Evolutionary conservation across 495 filamentous ascomycete genomes (phyloP).

Genomic region (Penicillium atrosanguineum): DNA sequence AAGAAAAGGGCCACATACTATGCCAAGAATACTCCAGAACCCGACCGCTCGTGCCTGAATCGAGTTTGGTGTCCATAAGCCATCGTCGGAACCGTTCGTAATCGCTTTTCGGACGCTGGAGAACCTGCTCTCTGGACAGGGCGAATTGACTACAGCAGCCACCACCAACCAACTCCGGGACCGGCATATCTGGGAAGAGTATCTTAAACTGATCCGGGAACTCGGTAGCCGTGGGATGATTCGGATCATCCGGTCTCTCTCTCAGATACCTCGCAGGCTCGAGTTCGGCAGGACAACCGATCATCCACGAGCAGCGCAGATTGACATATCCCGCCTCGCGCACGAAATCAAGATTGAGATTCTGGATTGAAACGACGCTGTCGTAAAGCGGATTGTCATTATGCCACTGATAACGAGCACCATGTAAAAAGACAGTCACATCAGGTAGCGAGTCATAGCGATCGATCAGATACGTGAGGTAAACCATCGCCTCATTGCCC

Average conservation of each 20-base stretch:
- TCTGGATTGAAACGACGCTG: constrained; percentile 23
- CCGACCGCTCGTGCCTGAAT: constrained; percentile 54
- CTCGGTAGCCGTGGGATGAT: constrained; percentile 19
- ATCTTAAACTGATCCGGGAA: constrained; percentile 31
- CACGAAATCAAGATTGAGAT: constrained; percentile 25
- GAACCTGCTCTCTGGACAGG: constrained; percentile 50
- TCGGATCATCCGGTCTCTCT: constrained; percentile 17
- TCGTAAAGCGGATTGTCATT: constrained; percentile 54
- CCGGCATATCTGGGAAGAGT: constrained; percentile 36
- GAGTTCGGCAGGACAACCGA: constrained; percentile 42
- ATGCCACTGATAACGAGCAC: constrained; percentile 45
- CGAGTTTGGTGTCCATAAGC: constrained; percentile 56
- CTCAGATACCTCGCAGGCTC: constrained; percentile 27
- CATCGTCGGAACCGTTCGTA: constrained; percentile 57
- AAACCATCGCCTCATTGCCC: constrained; percentile 63
- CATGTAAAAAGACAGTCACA: constrained; percentile 47
- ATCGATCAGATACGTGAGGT: constrained; percentile 54
- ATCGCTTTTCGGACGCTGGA: constrained; percentile 38
- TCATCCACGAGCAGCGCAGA: constrained; percentile 42
- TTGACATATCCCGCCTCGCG: constrained; percentile 46
- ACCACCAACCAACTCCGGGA: constrained; percentile 33
- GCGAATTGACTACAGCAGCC: constrained; percentile 72
- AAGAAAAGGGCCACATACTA: constrained; percentile 26
- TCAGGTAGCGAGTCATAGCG: constrained; percentile 46
- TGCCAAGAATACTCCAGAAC: constrained; percentile 75